Evolutionary conservation across 2,329 filamentous ascomycete species (phyloP), one percentile per base, ranked within the genome.

Genomic region (Monilinia polystroma): DNA sequence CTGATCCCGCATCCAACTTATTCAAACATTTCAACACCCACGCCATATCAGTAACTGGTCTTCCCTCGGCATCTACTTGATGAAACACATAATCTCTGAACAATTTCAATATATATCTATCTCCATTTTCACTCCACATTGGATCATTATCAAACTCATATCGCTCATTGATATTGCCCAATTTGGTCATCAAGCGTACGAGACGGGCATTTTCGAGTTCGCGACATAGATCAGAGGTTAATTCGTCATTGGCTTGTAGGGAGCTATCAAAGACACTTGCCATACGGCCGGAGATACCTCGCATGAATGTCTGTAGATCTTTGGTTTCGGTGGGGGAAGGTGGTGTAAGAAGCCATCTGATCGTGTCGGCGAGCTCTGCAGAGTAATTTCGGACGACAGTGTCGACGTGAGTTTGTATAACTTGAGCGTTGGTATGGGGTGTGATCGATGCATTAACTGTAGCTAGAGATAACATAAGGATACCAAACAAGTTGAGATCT

Each of bases 71-170:
- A 76, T 98, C 93, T 16, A 97, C 93, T 75, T 96, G 93, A 77
- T 99, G 95, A 79, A 98, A 99, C 52, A 97, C 92, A 74, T 96
- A 98, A 79, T 99, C 95, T 60, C 95, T 87, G 82, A 98, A 98
- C 11, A 99, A 84, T 79, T 97, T 97, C 70, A 99, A 83, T 76
- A 92, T 90, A 77, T 97, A 98, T 38, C 93, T 87, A 74, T 97
- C 92, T 35, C 94, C 94, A 58, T 91, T 95, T 77, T 98, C 94
- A 5, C 92, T 91, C 94, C 95, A 99, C 59, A 86, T 83, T 0
- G 84, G 81, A 69, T 93, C 90, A 52, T 88, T 87, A 64, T 92
- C 90, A 69, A 90, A 90, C 75, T 98, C 94, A 1, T 90, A 91
- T 14, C 95, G 87, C 78, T 99, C 95, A 74, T 95, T 95, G 76